These are phyloP conservation scores for Saturnispora saitoi DNA, from an alignment of 805 yeast genomes.

Conservation along the genomic window DNA sequence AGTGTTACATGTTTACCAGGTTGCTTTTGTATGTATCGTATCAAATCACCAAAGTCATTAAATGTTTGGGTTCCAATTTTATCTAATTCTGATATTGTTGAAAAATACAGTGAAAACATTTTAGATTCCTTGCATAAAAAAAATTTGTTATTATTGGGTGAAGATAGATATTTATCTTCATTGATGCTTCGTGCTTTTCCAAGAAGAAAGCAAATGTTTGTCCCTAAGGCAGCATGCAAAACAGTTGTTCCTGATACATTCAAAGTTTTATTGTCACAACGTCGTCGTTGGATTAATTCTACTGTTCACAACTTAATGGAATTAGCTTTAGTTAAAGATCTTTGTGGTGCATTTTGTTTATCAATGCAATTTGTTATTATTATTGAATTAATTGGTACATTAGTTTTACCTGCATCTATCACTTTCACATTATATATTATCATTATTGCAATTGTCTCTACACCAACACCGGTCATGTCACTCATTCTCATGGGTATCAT, in stretches of 20 bases:
- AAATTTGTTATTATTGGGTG: constrained; percentile 79
- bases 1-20: constrained; percentile 95
- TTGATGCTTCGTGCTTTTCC: constrained; percentile 87
- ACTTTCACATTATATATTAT: constrained; percentile 75
- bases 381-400: constrained; percentile 78
- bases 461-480: constrained; percentile 72
- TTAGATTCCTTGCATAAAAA: constrained; percentile 78
- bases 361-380: constrained; percentile 89
- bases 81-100: constrained; percentile 90
- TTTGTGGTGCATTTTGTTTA: constrained; percentile 91
- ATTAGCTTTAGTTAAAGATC: constrained; percentile 69
- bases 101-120: constrained; percentile 80
- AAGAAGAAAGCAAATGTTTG: constrained; percentile 75
- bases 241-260: constrained; percentile 84
- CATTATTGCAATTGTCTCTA: constrained; percentile 56
- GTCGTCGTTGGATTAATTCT: constrained; percentile 96
- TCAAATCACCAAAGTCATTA: constrained; percentile 77
- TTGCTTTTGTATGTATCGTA: constrained; percentile 86
- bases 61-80: constrained; percentile 90
- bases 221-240: constrained; percentile 87
- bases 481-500: constrained; percentile 67
- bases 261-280: constrained; percentile 73
- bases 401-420: constrained; percentile 84
- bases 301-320: constrained; percentile 91
- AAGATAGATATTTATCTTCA: constrained; percentile 78